phyloP scores from a whole-genome alignment of 257 asterid species.

The Coffea canephora region DNA sequence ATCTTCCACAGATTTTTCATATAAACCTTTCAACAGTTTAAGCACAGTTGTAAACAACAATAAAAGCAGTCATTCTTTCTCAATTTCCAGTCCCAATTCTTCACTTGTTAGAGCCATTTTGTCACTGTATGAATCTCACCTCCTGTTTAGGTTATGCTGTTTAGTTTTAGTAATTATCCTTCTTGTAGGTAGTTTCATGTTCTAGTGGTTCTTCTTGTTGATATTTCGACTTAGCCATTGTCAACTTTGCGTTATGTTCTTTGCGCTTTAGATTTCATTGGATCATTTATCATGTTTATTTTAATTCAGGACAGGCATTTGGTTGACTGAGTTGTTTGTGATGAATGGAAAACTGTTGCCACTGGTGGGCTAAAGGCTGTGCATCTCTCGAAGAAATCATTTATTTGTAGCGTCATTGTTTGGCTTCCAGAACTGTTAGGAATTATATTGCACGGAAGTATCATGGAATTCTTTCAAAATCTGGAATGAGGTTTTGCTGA shows the following conservation, averaged over 20 bases:
- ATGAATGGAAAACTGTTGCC: neutral
- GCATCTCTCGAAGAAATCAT: neutral
- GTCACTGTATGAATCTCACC: neutral
- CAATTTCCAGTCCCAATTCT: neutral
- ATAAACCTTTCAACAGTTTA: no score
- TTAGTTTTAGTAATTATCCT: no score
- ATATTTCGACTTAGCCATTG: neutral
- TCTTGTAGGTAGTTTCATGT: neutral
- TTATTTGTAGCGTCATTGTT: neutral
- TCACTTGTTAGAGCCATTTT: neutral
- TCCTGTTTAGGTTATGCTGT: neutral
- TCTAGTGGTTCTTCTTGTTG: neutral
- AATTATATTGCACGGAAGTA: neutral
- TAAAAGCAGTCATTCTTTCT: neutral
- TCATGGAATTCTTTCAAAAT: neutral
- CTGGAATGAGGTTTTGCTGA: neutral
- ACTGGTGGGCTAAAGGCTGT: neutral
- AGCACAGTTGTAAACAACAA: neutral
- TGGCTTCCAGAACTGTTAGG: neutral
- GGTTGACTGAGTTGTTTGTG: neutral
- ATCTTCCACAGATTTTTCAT: no score
- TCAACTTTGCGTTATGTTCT: neutral
- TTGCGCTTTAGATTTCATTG: neutral
- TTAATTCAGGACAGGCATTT: neutral
- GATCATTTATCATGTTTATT: neutral